Conservation (phyloP, 2,329 filamentous ascomycete species). For the Sclerotinia glacialis region DNA sequence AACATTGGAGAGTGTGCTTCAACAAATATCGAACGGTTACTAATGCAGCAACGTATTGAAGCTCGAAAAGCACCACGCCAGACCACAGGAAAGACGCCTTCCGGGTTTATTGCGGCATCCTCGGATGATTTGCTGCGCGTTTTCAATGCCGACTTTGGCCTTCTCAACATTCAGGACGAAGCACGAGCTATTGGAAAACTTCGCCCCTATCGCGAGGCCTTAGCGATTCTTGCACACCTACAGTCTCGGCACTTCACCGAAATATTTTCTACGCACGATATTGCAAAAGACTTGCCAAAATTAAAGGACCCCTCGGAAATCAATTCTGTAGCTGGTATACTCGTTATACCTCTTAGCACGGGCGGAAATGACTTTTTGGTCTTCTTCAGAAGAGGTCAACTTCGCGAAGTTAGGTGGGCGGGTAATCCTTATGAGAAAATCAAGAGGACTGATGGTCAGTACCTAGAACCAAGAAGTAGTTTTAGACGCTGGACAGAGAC, state of each 20-base stretch:
- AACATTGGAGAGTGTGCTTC: slow-evolving; percentile 52
- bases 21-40: slow-evolving; percentile 27
- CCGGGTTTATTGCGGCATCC: slow-evolving; percentile 28
- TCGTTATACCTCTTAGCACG: slow-evolving; percentile 77
- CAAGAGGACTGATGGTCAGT: slow-evolving; percentile 63
- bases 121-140: slow-evolving; percentile 28
- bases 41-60: slow-evolving; percentile 24
- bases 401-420: slow-evolving; percentile 74
- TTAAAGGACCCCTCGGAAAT: slow-evolving; percentile 78
- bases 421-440: slow-evolving; percentile 83
- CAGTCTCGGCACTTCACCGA: slow-evolving; percentile 71
- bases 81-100: slow-evolving; percentile 23
- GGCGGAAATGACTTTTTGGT: slow-evolving; percentile 82
- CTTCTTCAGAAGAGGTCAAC: slow-evolving; percentile 78
- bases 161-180: slow-evolving; percentile 83
- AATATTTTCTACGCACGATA: slow-evolving; percentile 74
- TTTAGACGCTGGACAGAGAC: slow-evolving; percentile 82
- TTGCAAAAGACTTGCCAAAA: slow-evolving; percentile 75
- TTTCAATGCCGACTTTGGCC: slow-evolving; percentile 49
- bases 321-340: slow-evolving; percentile 70
- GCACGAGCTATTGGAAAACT: slow-evolving; percentile 79
- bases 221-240: slow-evolving; percentile 82
- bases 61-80: slow-evolving; percentile 25
- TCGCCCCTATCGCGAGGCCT: slow-evolving; percentile 76
- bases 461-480: slow-evolving; percentile 73